Evolutionary conservation across 78 protist genomes (phyloP).

Genomic region (Dictyostelium brefeldianum): DNA sequence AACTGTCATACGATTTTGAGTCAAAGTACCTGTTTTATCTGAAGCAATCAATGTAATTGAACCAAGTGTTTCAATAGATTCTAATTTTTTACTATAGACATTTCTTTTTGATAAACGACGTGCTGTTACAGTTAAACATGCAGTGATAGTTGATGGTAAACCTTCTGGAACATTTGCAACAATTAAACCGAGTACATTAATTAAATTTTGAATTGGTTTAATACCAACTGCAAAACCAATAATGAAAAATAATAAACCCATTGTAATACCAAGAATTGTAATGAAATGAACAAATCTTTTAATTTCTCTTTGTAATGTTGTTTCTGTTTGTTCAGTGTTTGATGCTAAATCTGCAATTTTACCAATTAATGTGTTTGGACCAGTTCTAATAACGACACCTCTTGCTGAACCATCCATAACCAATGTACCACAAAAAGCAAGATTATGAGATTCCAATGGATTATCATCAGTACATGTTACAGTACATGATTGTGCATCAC

Average conservation of each 20-base stretch:
- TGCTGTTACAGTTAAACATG: slow-evolving; percentile 90
- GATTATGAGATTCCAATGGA: slow-evolving; percentile 87
- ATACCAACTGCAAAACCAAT: slow-evolving; percentile 70
- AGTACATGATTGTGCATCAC: slow-evolving; percentile 89
- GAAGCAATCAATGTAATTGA: slow-evolving; percentile 92
- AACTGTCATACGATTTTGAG: slow-evolving; percentile 89
- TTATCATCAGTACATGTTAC: slow-evolving; percentile 79
- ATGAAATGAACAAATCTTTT: slow-evolving; percentile 45
- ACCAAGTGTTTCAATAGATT: slow-evolving; percentile 96
- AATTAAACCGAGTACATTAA: slow-evolving; percentile 86
- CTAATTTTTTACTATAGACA: slow-evolving; percentile 91
- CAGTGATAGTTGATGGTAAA: slow-evolving; percentile 91
- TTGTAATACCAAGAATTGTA: slow-evolving; percentile 45
- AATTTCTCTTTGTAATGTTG: slow-evolving; percentile 90
- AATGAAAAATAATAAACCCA: slow-evolving; percentile 64
- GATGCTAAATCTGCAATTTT: slow-evolving; percentile 84
- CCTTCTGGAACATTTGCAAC: slow-evolving; percentile 96
- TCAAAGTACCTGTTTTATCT: slow-evolving; percentile 98
- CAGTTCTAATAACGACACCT: slow-evolving; percentile 90
- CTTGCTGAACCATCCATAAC: slow-evolving; percentile 90
- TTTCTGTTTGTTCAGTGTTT: slow-evolving; percentile 63
- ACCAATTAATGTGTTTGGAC: slow-evolving; percentile 94
- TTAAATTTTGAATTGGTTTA: slow-evolving; percentile 72
- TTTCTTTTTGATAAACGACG: slow-evolving; percentile 83
- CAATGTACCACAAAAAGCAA: slow-evolving; percentile 89